These are phyloP conservation scores for Phytophthora palmivora DNA, from an alignment of 352 stramenopile genomes.

Conservation along the genomic window DNA sequence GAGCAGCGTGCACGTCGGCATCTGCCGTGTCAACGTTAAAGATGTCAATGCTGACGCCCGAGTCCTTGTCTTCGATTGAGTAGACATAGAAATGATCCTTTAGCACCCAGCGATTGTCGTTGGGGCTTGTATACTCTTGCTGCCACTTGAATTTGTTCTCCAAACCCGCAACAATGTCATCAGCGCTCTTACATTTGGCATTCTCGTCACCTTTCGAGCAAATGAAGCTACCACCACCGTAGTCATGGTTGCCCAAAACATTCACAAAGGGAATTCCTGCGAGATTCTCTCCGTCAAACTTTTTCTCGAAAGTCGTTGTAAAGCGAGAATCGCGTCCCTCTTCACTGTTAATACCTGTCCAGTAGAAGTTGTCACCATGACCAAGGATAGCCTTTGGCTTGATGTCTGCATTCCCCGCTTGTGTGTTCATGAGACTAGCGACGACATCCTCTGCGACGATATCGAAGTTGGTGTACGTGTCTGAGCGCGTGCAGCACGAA, in stretches of 20 bases:
- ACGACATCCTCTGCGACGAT: slow-evolving; percentile 68
- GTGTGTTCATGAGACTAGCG: slow-evolving; percentile 65
- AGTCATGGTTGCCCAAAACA: slow-evolving; percentile 76
- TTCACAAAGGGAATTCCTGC: slow-evolving; percentile 57
- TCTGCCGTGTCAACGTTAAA: slow-evolving; percentile 66
- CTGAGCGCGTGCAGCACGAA: slow-evolving; percentile 70
- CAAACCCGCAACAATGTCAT: slow-evolving; percentile 30
- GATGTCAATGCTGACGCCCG: slow-evolving; percentile 57
- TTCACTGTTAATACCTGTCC: slow-evolving; percentile 56
- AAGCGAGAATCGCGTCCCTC: slow-evolving; percentile 55
- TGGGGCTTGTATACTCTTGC: slow-evolving; percentile 48
- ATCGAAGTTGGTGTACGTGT: slow-evolving; percentile 61
- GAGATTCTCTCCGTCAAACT: slow-evolving; percentile 51
- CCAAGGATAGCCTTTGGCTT: slow-evolving; percentile 67
- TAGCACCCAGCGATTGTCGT: slow-evolving; percentile 61
- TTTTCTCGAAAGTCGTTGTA: slow-evolving; percentile 61
- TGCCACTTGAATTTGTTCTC: slow-evolving; percentile 61
- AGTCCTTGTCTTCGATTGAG: slow-evolving; percentile 38
- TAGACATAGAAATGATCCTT: slow-evolving; percentile 66
- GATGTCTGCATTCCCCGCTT: slow-evolving; percentile 37
- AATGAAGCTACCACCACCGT: slow-evolving; percentile 59
- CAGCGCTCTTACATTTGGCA: slow-evolving; percentile 36
- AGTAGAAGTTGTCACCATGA: slow-evolving; percentile 78
- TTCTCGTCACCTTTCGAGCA: slow-evolving; percentile 42
- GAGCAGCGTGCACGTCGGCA: slow-evolving; percentile 50